These are phyloP conservation scores for Lipomyces starkeyi DNA, from an alignment of 805 yeast genomes.

Conservation along the genomic window DNA sequence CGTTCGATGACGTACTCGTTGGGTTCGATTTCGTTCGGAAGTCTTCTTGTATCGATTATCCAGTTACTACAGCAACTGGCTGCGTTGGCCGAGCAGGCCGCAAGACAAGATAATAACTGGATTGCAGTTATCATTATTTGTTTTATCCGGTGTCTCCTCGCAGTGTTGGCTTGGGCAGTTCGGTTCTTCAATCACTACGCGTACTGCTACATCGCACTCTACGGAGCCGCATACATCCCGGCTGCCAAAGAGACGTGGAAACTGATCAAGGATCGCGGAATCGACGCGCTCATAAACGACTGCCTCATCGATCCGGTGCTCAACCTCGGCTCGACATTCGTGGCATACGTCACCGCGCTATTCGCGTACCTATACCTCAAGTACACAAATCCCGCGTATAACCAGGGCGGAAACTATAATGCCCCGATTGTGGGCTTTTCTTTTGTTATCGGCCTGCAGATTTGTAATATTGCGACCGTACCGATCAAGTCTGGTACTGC, in stretches of 20 bases:
- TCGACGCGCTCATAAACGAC: constrained; percentile 84
- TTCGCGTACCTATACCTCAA: constrained; percentile 69
- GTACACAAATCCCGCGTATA: constrained; percentile 71
- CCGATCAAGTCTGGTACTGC: constrained; percentile 82
- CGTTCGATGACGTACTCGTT: constrained; percentile 84
- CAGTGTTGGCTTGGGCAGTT: constrained; percentile 77
- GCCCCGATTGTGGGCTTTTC: constrained; percentile 79
- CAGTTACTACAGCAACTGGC: constrained; percentile 68
- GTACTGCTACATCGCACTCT: constrained; percentile 82
- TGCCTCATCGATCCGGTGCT: constrained; percentile 79
- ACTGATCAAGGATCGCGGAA: constrained; percentile 76
- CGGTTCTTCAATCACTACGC: constrained; percentile 91
- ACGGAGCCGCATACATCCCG: constrained; percentile 75
- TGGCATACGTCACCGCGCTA: constrained; percentile 68
- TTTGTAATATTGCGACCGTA: constrained; percentile 71
- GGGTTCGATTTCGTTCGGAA: constrained; percentile 90
- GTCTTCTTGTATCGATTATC: constrained; percentile 70
- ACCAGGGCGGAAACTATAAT: constrained; percentile 61
- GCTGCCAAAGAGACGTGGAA: constrained; percentile 86
- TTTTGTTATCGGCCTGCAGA: constrained; percentile 74
- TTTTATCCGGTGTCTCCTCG: constrained; percentile 60
- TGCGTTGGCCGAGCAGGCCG: constrained; percentile 58
- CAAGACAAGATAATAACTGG: constrained; percentile 58
- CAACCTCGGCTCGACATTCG: constrained; percentile 74
- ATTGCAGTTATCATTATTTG: constrained; percentile 60